Evolutionary conservation across 139 green algal genomes (phyloP).

Genomic region (Yamagishiella unicocca): DNA sequence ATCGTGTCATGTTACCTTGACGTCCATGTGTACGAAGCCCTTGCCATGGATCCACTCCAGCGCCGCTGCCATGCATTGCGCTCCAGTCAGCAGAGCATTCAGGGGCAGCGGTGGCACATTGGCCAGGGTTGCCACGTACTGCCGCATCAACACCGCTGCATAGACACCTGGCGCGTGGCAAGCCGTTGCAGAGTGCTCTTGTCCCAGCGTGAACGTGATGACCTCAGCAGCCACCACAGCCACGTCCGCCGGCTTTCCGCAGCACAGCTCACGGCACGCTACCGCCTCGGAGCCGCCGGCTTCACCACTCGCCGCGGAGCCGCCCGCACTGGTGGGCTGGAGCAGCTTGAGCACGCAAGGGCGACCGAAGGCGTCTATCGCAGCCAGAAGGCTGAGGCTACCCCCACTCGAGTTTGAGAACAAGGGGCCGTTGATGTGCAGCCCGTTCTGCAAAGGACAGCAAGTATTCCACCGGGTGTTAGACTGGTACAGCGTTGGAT

Average conservation of each 20-base stretch:
- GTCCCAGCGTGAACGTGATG: neutral
- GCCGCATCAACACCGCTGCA: neutral
- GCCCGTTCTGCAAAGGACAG: slow-evolving; percentile 23
- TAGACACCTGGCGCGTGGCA: neutral
- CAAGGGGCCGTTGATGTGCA: slow-evolving; percentile 1
- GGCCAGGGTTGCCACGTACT: neutral
- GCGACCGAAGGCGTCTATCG: neutral
- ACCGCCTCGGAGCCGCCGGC: neutral
- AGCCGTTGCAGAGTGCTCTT: neutral
- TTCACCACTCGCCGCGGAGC: too few relatives aligned
- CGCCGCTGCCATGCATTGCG: neutral
- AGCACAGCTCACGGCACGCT: neutral
- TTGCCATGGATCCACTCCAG: slow-evolving; percentile 23
- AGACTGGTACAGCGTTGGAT: neutral
- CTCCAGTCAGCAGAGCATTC: neutral
- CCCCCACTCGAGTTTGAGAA: slow-evolving; percentile 23
- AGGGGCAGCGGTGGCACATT: neutral
- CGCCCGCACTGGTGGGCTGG: too few relatives aligned
- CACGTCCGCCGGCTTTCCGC: neutral
- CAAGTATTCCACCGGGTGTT: neutral
- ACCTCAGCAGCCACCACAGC: neutral
- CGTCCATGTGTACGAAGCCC: slow-evolving; percentile 37
- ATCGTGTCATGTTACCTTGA: slow-evolving; percentile 33
- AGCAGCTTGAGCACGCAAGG: slow-evolving; percentile 21
- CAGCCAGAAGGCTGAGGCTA: neutral